Conservation (phyloP, 306 rosid species). For the Potentilla sterilis region DNA sequence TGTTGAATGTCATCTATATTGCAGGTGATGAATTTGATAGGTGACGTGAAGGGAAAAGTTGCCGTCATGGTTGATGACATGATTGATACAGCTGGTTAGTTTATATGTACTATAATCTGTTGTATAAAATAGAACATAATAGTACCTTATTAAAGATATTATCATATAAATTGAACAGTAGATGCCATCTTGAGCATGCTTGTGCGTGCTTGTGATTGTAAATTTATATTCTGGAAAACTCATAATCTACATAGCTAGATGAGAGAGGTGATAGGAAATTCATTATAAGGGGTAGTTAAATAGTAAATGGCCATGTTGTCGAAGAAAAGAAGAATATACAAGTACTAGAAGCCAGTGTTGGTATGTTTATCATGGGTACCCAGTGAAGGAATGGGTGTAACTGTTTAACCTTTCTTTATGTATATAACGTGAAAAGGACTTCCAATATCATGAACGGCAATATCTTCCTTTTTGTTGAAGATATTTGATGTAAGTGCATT, state of each 20-base stretch:
- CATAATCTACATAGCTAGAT: background rate
- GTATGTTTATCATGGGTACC: background rate
- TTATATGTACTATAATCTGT: background rate
- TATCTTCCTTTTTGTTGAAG: background rate
- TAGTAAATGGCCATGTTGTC: background rate
- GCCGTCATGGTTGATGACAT: slow-evolving; percentile 98
- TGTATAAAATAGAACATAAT: background rate
- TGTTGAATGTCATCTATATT: slow-evolving; percentile 25
- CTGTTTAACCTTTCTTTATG: background rate
- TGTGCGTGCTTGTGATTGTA: background rate
- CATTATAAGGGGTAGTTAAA: background rate
- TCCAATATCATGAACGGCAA: background rate
- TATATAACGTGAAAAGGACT: background rate
- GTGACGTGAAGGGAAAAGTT: slow-evolving; percentile 89
- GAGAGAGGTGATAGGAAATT: background rate
- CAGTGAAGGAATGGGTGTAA: background rate
- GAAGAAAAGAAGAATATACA: background rate
- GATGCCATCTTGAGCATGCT: background rate
- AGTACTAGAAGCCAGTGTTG: background rate
- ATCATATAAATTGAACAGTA: background rate
- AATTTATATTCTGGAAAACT: slow-evolving; percentile 4
- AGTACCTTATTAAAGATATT: background rate
- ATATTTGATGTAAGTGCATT: background rate
- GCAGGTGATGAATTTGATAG: slow-evolving; percentile 95
- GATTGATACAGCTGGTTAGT: slow-evolving; percentile 95